Conservation (phyloP, 192 early-diverging fungal species). For the Linnemannia hyalina region DNA sequence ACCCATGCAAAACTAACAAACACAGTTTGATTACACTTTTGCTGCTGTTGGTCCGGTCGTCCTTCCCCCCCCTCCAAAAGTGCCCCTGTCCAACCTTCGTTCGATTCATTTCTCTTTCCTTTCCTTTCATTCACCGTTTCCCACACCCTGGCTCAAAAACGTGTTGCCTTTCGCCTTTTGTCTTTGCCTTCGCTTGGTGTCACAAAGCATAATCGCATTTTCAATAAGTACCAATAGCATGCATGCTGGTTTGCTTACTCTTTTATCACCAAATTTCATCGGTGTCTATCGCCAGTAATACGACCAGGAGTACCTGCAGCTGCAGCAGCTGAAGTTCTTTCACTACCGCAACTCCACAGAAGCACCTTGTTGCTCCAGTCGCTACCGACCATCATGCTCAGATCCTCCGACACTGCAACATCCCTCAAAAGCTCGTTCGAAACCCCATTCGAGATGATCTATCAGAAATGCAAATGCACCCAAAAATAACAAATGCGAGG, state of each 20-base stretch:
- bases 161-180: background rate
- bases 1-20: background rate
- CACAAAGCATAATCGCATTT: background rate
- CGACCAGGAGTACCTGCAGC: background rate
- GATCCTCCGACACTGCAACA: slow-evolving; percentile 40
- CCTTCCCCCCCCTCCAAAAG: background rate
- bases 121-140: background rate
- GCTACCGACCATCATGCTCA: slow-evolving; percentile 40
- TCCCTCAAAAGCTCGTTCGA: slow-evolving; percentile 37
- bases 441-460: slow-evolving; percentile 32
- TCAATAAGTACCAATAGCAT: no score
- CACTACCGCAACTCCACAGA: slow-evolving; percentile 16
- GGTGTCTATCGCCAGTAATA: background rate
- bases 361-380: slow-evolving; percentile 48
- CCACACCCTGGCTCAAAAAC: slow-evolving; percentile 11
- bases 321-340: background rate
- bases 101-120: background rate
- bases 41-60: background rate
- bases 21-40: slow-evolving; percentile 2
- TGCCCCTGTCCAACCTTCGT: slow-evolving; percentile 9
- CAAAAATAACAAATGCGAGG: background rate
- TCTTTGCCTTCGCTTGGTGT: background rate
- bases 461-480: background rate
- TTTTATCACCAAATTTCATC: background rate
- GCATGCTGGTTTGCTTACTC: no score